Conservation (phyloP, 306 rosid genomes). For the Vachellia pachyceras region DNA sequence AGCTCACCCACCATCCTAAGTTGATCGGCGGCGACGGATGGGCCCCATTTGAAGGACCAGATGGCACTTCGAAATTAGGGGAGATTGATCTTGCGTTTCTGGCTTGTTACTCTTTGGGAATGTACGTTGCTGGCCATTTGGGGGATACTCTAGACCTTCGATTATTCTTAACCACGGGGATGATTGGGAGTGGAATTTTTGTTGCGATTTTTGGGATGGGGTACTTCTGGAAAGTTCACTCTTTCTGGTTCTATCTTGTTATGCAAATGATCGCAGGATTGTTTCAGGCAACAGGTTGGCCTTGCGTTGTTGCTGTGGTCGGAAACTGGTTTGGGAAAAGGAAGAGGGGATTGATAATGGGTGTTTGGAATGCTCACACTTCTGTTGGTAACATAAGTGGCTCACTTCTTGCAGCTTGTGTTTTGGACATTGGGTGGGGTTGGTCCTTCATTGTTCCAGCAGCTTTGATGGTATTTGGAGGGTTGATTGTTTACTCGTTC, state of each 20-base stretch:
- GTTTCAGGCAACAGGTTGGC: conserved; percentile 93
- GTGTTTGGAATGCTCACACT: conserved; percentile 87
- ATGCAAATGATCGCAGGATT: conserved; percentile 85
- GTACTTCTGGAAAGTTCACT: conserved; percentile 64
- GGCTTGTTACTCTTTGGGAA: conserved; percentile 70
- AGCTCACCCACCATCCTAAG: background rate
- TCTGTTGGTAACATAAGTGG: conserved; percentile 84
- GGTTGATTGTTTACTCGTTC: conserved; percentile 62
- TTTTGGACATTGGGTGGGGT: conserved; percentile 87
- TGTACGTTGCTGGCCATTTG: conserved; percentile 79
- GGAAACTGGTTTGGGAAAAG: conserved; percentile 91
- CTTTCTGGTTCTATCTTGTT: conserved; percentile 58
- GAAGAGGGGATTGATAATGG: conserved; percentile 83
- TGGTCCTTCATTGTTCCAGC: conserved; percentile 77
- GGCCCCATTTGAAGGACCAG: conserved; percentile 68
- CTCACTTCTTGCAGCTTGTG: conserved; percentile 77
- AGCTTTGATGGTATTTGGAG: conserved; percentile 57
- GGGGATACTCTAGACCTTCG: conserved; percentile 74
- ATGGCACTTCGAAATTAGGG: conserved; percentile 70
- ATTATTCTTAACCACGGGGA: conserved; percentile 62
- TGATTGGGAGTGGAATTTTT: conserved; percentile 82
- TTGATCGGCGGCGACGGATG: conserved; percentile 46
- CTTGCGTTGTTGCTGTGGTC: conserved; percentile 84
- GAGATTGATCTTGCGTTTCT: conserved; percentile 81
- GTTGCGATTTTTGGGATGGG: conserved; percentile 79